Conservation (phyloP, 805 yeast species). For the Nakazawaea peltata region DNA sequence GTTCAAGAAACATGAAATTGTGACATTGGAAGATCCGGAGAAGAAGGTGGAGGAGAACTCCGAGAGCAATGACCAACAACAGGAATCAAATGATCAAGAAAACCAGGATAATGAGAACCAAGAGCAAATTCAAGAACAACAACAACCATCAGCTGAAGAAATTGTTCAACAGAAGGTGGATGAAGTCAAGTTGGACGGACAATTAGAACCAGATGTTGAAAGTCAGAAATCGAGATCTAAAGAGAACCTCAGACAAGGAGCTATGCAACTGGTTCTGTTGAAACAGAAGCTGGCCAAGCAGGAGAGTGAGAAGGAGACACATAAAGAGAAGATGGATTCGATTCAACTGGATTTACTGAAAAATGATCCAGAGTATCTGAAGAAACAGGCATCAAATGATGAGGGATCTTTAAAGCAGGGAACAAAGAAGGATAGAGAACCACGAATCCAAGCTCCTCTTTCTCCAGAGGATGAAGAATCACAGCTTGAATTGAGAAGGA, state of each 20-base stretch:
- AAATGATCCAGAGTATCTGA: not conserved
- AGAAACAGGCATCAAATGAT: not conserved
- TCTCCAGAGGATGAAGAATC: not conserved
- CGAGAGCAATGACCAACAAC: not conserved
- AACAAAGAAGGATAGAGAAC: not conserved
- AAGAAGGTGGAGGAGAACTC: not conserved
- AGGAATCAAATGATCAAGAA: not conserved
- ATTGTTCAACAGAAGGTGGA: not conserved
- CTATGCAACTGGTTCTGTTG: conserved; percentile 8
- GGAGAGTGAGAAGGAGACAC: conserved; percentile 12
- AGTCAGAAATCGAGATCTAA: conserved; percentile 10
- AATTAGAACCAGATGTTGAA: conserved; percentile 12
- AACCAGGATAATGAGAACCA: conserved; percentile 10
- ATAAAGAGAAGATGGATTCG: conserved; percentile 11
- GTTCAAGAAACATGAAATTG: conserved; percentile 20
- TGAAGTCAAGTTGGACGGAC: conserved; percentile 11
- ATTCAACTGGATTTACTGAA: conserved; percentile 1
- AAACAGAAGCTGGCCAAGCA: conserved; percentile 9
- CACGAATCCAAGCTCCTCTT: not conserved
- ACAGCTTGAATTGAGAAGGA: not conserved
- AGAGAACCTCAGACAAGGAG: conserved; percentile 7
- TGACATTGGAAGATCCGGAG: conserved; percentile 17
- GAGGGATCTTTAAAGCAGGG: too few relatives aligned
- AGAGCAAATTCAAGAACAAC: conserved; percentile 12
- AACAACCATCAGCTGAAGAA: conserved; percentile 1